phyloP scores from a whole-genome alignment of 176 grass and related monocot species.

The Rhynchospora pubera region DNA sequence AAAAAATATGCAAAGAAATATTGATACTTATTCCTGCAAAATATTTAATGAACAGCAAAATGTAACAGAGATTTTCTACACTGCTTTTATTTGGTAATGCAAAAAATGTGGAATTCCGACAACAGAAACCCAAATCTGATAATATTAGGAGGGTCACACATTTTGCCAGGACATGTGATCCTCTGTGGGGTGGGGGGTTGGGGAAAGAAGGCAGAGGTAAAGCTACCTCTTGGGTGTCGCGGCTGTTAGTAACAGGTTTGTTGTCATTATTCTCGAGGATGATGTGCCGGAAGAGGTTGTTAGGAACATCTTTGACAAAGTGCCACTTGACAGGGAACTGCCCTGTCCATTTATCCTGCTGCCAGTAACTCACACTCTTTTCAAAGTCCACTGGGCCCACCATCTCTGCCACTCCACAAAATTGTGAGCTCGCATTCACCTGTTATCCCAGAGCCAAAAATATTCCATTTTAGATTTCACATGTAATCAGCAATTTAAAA shows the following conservation, averaged over 20 bases:
- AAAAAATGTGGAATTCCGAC: neutral
- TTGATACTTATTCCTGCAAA: neutral
- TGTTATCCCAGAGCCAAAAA: constrained; percentile 11
- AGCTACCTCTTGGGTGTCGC: constrained; percentile 80
- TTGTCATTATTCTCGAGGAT: constrained; percentile 83
- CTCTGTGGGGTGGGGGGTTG: neutral
- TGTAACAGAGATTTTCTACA: neutral
- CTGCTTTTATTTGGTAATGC: neutral
- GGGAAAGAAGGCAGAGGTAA: neutral
- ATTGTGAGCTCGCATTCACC: constrained; percentile 85
- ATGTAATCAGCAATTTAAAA: neutral
- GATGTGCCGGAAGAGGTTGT: constrained; percentile 67
- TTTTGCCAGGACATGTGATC: neutral
- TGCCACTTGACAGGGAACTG: constrained; percentile 94
- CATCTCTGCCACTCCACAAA: constrained; percentile 91
- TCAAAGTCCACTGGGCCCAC: constrained; percentile 78
- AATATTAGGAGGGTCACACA: neutral
- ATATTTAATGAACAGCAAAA: neutral
- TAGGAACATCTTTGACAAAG: constrained; percentile 76
- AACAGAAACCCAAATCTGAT: neutral
- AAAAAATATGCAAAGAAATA: neutral
- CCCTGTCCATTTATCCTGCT: constrained; percentile 85
- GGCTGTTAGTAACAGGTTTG: constrained; percentile 84
- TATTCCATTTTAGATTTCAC: neutral
- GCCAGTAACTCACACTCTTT: constrained; percentile 80